phyloP scores from a whole-genome alignment of 2,329 filamentous ascomycete genomes.

The Davidsoniella virescens region DNA sequence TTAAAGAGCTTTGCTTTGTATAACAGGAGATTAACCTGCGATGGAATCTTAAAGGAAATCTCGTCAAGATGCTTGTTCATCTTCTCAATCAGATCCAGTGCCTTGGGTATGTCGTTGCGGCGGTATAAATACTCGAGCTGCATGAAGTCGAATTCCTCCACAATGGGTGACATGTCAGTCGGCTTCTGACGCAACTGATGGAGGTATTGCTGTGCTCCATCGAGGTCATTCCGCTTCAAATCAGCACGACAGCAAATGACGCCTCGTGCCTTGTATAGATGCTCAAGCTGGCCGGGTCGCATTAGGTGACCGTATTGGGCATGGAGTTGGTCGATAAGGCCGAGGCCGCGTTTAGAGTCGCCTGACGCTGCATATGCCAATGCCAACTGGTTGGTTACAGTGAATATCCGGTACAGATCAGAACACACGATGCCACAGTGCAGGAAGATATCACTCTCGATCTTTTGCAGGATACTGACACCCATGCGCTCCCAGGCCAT shows the following conservation, averaged over 20 bases:
- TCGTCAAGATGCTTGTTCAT: conserved; percentile 30
- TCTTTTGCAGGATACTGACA: conserved; percentile 31
- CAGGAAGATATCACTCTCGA: conserved; percentile 51
- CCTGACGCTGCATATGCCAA: conserved; percentile 16
- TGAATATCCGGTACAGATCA: conserved; percentile 45
- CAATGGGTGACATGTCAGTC: background rate
- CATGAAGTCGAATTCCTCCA: conserved; percentile 30
- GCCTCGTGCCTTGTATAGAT: conserved; percentile 41
- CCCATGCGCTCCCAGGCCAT: conserved; percentile 53
- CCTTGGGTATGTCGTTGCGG: conserved; percentile 29
- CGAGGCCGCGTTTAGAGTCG: conserved; percentile 38
- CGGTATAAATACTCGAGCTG: conserved; percentile 36
- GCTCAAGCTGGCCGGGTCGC: conserved; percentile 13
- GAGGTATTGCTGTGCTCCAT: conserved; percentile 34
- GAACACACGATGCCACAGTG: conserved; percentile 41
- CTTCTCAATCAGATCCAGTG: conserved; percentile 31
- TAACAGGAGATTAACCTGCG: conserved; percentile 55
- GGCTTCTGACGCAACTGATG: conserved; percentile 33
- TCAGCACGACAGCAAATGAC: conserved; percentile 49
- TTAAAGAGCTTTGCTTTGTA: conserved; percentile 57
- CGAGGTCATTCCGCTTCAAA: conserved; percentile 37
- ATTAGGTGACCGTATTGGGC: background rate
- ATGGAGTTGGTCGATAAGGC: conserved; percentile 26
- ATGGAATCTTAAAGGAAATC: conserved; percentile 33
- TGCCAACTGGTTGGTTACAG: conserved; percentile 49